These are phyloP conservation scores for Pezicula rhizophila DNA, from an alignment of 2,329 filamentous ascomycete genomes.

Conservation along the genomic window DNA sequence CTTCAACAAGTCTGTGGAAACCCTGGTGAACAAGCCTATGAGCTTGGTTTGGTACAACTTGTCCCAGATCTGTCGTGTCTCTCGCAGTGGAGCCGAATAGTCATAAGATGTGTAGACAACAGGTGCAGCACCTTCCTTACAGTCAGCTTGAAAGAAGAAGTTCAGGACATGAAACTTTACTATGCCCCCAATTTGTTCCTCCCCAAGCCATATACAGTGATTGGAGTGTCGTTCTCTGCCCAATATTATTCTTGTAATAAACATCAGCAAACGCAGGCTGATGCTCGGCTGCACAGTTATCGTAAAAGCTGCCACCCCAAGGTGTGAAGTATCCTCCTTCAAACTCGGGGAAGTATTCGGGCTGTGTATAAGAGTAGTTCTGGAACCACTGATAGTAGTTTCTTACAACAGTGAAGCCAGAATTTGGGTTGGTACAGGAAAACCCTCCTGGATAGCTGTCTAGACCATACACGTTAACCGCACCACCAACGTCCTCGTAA, in stretches of 20 bases:
- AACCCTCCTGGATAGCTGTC: slow-evolving; percentile 41
- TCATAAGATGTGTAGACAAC: slow-evolving; percentile 43
- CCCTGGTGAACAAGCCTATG: slow-evolving; percentile 46
- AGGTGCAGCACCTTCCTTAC: slow-evolving; percentile 32
- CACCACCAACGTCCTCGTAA: slow-evolving; percentile 49
- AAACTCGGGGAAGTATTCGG: slow-evolving; percentile 46
- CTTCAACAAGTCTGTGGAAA: slow-evolving; percentile 43
- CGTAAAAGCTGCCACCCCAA: slow-evolving; percentile 47
- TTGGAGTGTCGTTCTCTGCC: slow-evolving; percentile 40
- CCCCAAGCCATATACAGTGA: slow-evolving; percentile 48
- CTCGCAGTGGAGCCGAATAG: slow-evolving; percentile 43
- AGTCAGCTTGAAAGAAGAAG: background rate
- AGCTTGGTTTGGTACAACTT: slow-evolving; percentile 51
- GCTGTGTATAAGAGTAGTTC: slow-evolving; percentile 48
- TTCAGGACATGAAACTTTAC: slow-evolving; percentile 18
- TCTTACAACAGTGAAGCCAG: slow-evolving; percentile 43
- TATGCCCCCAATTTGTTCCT: slow-evolving; percentile 51
- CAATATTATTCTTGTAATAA: slow-evolving; percentile 51
- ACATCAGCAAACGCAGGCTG: slow-evolving; percentile 44
- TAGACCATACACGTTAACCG: slow-evolving; percentile 43
- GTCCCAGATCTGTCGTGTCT: slow-evolving; percentile 45
- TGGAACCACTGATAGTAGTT: slow-evolving; percentile 53
- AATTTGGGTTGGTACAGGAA: slow-evolving; percentile 42
- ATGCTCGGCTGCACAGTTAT: slow-evolving; percentile 40
- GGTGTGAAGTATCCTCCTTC: slow-evolving; percentile 48